phyloP scores from a whole-genome alignment of 1,284 basidiomycete genomes.

The Cutaneotrichosporon sp. region DNA sequence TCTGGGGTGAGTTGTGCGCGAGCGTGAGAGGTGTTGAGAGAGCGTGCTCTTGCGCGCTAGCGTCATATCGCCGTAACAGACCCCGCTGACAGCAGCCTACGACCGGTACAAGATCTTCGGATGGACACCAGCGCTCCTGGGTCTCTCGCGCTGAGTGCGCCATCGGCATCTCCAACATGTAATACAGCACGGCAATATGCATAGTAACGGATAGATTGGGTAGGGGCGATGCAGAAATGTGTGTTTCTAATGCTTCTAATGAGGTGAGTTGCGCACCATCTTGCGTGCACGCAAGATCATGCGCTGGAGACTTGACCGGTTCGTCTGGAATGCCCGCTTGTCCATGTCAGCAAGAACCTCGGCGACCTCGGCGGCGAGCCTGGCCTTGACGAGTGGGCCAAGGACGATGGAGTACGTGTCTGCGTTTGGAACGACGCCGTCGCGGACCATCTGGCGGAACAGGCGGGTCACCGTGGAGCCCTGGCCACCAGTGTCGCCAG shows the following conservation, averaged over 20 bases:
- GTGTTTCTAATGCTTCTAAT: neutral
- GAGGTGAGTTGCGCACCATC: neutral
- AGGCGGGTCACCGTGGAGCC: slow-evolving; percentile 53
- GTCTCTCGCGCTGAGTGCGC: slow-evolving; percentile 8
- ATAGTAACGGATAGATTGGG: neutral
- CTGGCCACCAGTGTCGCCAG: neutral
- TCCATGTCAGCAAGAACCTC: slow-evolving; percentile 61
- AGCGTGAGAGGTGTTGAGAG: no score
- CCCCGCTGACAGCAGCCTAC: slow-evolving; percentile 54
- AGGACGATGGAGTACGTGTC: slow-evolving; percentile 73
- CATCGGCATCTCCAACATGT: neutral
- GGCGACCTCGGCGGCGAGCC: slow-evolving; percentile 53
- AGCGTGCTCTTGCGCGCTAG: no score
- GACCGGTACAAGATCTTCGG: slow-evolving; percentile 66
- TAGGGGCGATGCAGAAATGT: neutral
- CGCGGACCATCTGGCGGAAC: slow-evolving; percentile 61
- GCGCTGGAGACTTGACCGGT: slow-evolving; percentile 48
- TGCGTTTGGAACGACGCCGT: slow-evolving; percentile 54
- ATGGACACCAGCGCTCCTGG: slow-evolving; percentile 62
- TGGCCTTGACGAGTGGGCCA: slow-evolving; percentile 56
- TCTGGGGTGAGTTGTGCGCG: slow-evolving; percentile 62
- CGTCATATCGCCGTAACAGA: no score
- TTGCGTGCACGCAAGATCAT: slow-evolving; percentile 34
- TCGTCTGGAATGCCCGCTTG: slow-evolving; percentile 42
- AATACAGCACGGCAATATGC: neutral